These are phyloP conservation scores for Cercospora citrullina DNA, from an alignment of 2,329 filamentous ascomycete genomes.

Conservation along the genomic window DNA sequence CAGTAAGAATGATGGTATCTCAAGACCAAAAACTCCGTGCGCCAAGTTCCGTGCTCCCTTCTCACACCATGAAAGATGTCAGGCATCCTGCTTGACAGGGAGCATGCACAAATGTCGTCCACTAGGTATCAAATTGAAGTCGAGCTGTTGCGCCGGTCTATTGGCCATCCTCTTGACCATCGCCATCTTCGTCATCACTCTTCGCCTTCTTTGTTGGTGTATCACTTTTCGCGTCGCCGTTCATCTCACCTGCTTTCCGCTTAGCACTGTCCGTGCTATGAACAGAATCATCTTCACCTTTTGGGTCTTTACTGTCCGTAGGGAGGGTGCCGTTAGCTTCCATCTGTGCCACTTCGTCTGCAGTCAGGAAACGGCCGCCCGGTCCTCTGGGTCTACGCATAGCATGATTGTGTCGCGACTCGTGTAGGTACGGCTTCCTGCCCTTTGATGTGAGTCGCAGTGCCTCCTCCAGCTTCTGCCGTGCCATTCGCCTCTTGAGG, in stretches of 20 bases:
- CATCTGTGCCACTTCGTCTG: slow-evolving; percentile 90
- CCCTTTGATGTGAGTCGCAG: slow-evolving; percentile 90
- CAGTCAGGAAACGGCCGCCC: slow-evolving; percentile 91
- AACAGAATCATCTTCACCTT: slow-evolving; percentile 37
- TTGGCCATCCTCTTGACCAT: slow-evolving; percentile 43
- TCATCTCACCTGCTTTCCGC: slow-evolving; percentile 52
- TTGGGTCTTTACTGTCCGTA: slow-evolving; percentile 41
- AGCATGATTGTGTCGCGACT: slow-evolving; percentile 95
- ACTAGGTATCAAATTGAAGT: background rate
- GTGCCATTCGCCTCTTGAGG: slow-evolving; percentile 85
- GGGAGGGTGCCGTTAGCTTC: slow-evolving; percentile 58
- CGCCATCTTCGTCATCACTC: slow-evolving; percentile 39
- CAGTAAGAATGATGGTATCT: slow-evolving; percentile 13
- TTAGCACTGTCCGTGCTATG: slow-evolving; percentile 44
- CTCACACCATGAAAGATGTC: background rate
- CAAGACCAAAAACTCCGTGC: slow-evolving; percentile 4
- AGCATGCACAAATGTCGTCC: background rate
- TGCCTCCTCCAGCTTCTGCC: slow-evolving; percentile 91
- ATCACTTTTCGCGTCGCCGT: slow-evolving; percentile 29
- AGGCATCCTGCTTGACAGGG: background rate
- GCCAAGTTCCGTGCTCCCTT: background rate
- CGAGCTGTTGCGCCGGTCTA: background rate
- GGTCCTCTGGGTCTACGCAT: slow-evolving; percentile 94
- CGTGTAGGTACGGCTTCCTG: slow-evolving; percentile 93
- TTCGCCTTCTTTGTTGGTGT: slow-evolving; percentile 34